Percentiles rank a stretch among this genome's conserved stretches.
Evolutionary conservation across 805 yeast genomes (phyloP).

Genomic region (Kazachstania bromeliacearum): DNA sequence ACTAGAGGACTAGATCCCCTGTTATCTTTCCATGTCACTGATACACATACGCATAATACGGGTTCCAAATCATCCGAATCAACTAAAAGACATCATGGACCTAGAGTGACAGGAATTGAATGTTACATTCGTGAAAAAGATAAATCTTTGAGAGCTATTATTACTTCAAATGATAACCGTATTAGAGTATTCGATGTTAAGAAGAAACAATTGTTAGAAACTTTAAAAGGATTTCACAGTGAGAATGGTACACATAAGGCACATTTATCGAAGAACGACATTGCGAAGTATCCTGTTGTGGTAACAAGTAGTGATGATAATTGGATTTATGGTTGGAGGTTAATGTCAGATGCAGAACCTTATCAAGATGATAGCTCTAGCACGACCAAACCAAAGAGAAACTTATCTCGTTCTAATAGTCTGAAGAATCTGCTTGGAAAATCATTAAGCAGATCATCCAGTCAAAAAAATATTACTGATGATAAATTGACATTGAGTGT

Average conservation of each 20-base stretch:
- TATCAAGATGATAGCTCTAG: neutral
- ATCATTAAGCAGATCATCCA: conserved; percentile 7
- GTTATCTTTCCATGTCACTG: conserved; percentile 38
- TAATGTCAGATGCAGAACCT: conserved; percentile 21
- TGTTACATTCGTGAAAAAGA: conserved; percentile 30
- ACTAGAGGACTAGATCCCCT: conserved; percentile 51
- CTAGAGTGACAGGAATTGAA: conserved; percentile 71
- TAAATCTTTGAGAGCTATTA: conserved; percentile 37
- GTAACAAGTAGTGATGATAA: conserved; percentile 83
- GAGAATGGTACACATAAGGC: conserved; percentile 66
- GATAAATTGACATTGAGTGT: neutral
- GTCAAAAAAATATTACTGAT: conserved; percentile 5
- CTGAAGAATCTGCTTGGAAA: conserved; percentile 10
- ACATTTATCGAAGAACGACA: conserved; percentile 5
- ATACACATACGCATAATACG: conserved; percentile 26
- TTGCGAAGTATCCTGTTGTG: conserved; percentile 26
- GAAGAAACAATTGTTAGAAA: conserved; percentile 47
- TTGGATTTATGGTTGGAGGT: conserved; percentile 75
- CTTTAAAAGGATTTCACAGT: conserved; percentile 66
- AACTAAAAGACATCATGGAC: conserved; percentile 28
- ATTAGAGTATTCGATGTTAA: conserved; percentile 54
- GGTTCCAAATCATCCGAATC: conserved; percentile 1
- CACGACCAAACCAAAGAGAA: neutral
- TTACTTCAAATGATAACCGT: conserved; percentile 77
- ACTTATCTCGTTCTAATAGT: conserved; percentile 9